Percentiles rank a stretch among this genome's conserved stretches.
Evolutionary conservation across 768 basidiomycete genomes (phyloP).

Genomic region (Phanerochaete sordida): DNA sequence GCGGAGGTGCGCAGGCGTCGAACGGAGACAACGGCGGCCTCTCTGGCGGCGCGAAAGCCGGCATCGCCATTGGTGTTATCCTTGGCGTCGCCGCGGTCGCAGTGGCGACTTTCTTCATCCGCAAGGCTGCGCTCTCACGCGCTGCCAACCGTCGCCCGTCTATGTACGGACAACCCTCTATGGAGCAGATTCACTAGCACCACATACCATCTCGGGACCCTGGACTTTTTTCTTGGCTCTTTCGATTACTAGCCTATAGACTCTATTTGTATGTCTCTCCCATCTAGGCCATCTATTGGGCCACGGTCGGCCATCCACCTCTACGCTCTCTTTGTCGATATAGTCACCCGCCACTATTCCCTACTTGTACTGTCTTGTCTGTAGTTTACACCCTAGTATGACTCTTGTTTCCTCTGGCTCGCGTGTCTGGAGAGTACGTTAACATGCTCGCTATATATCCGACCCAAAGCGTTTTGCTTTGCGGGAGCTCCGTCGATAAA

Average conservation of each 20-base stretch:
- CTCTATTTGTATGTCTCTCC: neutral
- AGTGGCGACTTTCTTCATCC: constrained; percentile 41
- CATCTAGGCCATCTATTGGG: neutral
- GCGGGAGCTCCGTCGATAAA: neutral
- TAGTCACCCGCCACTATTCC: neutral
- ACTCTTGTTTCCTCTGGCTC: neutral
- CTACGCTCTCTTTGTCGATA: neutral
- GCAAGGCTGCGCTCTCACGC: constrained; percentile 43
- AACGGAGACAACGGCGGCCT: constrained; percentile 13
- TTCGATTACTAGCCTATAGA: neutral
- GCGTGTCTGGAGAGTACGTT: too few species aligned
- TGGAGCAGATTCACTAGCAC: neutral
- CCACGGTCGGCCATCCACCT: neutral
- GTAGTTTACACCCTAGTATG: neutral
- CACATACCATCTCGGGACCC: neutral
- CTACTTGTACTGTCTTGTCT: neutral
- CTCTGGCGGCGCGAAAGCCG: constrained; percentile 38
- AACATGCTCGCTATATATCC: neutral
- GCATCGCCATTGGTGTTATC: constrained; percentile 51
- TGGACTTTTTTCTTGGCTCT: neutral
- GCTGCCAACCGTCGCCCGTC: neutral
- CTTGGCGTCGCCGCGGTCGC: constrained; percentile 41
- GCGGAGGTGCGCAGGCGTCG: constrained; percentile 13
- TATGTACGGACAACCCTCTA: neutral
- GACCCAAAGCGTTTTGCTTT: neutral